Percentiles rank a stretch among this genome's conserved stretches.
These are phyloP conservation scores for Chaetoscypha palmicola DNA, from an alignment of 2,329 filamentous ascomycete species.

Conservation along the genomic window DNA sequence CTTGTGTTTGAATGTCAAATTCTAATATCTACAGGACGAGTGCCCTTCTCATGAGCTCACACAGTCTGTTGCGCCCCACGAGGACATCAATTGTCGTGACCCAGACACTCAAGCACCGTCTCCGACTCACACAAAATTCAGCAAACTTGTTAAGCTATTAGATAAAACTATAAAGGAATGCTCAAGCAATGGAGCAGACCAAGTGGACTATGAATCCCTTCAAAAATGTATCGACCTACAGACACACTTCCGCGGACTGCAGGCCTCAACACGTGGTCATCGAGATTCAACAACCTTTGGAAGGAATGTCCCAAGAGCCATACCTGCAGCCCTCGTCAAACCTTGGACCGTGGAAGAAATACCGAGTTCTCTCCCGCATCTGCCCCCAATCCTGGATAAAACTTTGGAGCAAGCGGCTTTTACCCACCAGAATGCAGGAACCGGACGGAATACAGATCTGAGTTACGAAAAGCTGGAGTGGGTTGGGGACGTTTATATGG, in stretches of 20 bases:
- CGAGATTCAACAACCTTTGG: conserved; percentile 1
- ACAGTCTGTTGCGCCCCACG: no score
- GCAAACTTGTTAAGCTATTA: conserved; percentile 22
- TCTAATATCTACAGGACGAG: no score
- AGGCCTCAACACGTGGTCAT: conserved; percentile 3
- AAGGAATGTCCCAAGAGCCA: conserved; percentile 20
- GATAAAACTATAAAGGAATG: conserved; percentile 22
- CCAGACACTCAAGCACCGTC: no score
- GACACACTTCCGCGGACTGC: conserved; percentile 13
- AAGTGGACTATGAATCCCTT: conserved; percentile 18
- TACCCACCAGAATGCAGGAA: conserved; percentile 45
- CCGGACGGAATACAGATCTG: conserved; percentile 20
- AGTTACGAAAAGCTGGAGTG: conserved; percentile 81
- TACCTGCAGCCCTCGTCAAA: conserved; percentile 30
- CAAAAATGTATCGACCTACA: conserved; percentile 20
- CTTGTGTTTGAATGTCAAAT: no score
- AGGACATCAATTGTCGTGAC: no score
- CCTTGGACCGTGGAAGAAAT: conserved; percentile 48
- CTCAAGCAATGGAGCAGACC: conserved; percentile 11
- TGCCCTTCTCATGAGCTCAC: no score
- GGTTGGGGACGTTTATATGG: conserved; percentile 80
- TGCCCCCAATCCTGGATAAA: conserved; percentile 55
- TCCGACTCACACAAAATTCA: conserved; percentile 11
- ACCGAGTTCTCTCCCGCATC: conserved; percentile 42
- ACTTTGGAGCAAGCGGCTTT: conserved; percentile 57